Evolutionary conservation across 306 rosid genomes (phyloP).

Genomic region (apple (Malus domestica)): DNA sequence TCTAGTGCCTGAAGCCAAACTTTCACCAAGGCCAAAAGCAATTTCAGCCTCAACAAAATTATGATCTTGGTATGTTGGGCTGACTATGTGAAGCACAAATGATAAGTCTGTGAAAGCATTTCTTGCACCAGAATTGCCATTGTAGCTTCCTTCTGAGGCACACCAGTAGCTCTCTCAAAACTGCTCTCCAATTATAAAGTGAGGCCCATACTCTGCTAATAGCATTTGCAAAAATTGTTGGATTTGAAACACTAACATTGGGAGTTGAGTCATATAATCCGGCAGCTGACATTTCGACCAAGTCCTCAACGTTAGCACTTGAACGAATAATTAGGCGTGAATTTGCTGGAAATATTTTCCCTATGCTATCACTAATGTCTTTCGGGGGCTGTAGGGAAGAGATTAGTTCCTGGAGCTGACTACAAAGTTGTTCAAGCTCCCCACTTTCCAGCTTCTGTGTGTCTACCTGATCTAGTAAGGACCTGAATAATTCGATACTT

Average conservation of each 20-base stretch:
- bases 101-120: slow-evolving; percentile 13
- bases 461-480: slow-evolving; percentile 58
- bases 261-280: slow-evolving; percentile 95
- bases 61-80: slow-evolving; percentile 65
- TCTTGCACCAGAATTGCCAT: slow-evolving; percentile 94
- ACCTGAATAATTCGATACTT: slow-evolving; percentile 48
- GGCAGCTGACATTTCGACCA: slow-evolving; percentile 98
- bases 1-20: slow-evolving; percentile 87
- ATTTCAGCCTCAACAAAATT: slow-evolving; percentile 84
- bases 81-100: slow-evolving; percentile 64
- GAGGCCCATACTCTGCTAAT: slow-evolving; percentile 86
- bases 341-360: slow-evolving; percentile 53
- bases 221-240: slow-evolving; percentile 57
- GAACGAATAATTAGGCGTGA: slow-evolving; percentile 81
- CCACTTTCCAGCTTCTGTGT: slow-evolving; percentile 55
- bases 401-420: slow-evolving; percentile 69
- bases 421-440: slow-evolving; percentile 61
- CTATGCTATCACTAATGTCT: slow-evolving; percentile 42
- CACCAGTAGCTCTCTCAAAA: slow-evolving; percentile 78
- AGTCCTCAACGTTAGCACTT: slow-evolving; percentile 94
- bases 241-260: slow-evolving; percentile 42
- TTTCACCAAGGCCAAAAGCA: slow-evolving; percentile 95
- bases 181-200: slow-evolving; percentile 80
- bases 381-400: slow-evolving; percentile 57
- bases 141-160: slow-evolving; percentile 74